Base-by-base conservation (phyloP, 2,329 filamentous ascomycete genomes). In the Cladosporium sp. region DNA sequence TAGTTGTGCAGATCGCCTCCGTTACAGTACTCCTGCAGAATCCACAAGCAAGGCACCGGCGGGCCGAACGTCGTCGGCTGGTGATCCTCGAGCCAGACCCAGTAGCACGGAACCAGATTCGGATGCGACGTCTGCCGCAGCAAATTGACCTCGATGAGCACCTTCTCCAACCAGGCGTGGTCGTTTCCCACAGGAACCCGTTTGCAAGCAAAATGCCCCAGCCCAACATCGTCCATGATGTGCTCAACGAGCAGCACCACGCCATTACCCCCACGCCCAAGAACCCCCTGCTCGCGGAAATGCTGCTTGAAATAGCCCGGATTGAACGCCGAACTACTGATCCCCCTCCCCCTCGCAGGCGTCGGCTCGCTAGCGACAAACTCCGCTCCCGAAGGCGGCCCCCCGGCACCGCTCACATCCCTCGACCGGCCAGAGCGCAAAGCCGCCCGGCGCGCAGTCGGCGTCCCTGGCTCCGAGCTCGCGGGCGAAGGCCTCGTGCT, bases 1-100 rank as follows among this genome's bases (percentile, higher is more conserved):
- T 95, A 95, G 58, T 86, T 84, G 54, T 95, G 85, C 14, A 98
- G 77, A 66, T 98, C 93, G 13, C 93, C 93, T 1, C 85, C 80
- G 66, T 98, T 97, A 73, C 95, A 98, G 64, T 95, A 98, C 66
- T 98, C 91, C 67, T 98, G 93, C 7, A 98, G 78, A 53, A 98
- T 98, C 67, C 95, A 98, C 4, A 92, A 90, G 63, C 92, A 97
- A 9, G 90, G 90, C 1, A 98, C 90, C 51, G 83, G 89, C 0
- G 95, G 93, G 0, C 90, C 87, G 67, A 98, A 98, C 6, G 62
- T 85, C 57, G 81, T 92, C 49, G 95, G 81, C 60, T 86, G 82
- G 49, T 86, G 85, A 67, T 96, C 87, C 68, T 98, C 92, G 13
- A 98, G 78, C 93, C 93, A 98, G 32, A 95, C 93, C 71, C 97